A percentile compares a stretch with the other conserved stretches of the same genome.
Evolutionary conservation across 2,329 filamentous ascomycete genomes (phyloP).

Genomic region (Xylaria hypoxylon): DNA sequence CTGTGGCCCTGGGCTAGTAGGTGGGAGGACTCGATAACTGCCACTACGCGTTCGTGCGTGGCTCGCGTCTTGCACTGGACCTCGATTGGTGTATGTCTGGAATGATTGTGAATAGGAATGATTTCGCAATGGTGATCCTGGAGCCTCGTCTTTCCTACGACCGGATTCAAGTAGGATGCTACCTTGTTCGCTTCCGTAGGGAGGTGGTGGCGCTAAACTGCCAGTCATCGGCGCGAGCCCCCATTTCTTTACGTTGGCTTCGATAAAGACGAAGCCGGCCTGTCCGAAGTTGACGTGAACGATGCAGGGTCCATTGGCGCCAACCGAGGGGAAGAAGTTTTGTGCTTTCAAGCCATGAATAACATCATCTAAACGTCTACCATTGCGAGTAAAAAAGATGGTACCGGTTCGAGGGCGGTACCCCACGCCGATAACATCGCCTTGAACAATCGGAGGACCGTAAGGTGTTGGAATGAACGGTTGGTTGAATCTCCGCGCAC

Average conservation of each 20-base stretch:
- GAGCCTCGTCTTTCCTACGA: conserved; percentile 68
- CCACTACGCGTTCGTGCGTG: conserved; percentile 82
- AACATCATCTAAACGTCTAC: conserved; percentile 95
- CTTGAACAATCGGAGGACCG: conserved; percentile 86
- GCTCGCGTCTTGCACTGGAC: conserved; percentile 63
- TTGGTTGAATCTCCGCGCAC: conserved; percentile 90
- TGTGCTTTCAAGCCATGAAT: conserved; percentile 92
- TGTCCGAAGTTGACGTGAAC: conserved; percentile 98
- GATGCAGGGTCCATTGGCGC: conserved; percentile 90
- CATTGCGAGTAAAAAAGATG: conserved; percentile 98
- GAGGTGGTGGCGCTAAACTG: conserved; percentile 92
- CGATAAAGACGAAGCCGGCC: conserved; percentile 97
- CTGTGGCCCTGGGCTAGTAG: conserved; percentile 88
- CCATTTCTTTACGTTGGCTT: conserved; percentile 99
- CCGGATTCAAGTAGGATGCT: conserved; percentile 94
- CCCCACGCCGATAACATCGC: conserved; percentile 94
- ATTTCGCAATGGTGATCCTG: conserved; percentile 56
- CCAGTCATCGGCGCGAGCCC: conserved; percentile 95
- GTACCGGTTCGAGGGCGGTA: conserved; percentile 95
- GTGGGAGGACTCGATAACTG: conserved; percentile 78
- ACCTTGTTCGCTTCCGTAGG: conserved; percentile 96
- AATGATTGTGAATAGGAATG: conserved; percentile 61
- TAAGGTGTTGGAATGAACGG: conserved; percentile 85
- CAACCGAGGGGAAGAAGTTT: conserved; percentile 98
- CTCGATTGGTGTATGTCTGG: conserved; percentile 55